Base-by-base conservation (phyloP, 2,329 filamentous ascomycete genomes). In the Graphiopsis chlorocephala region DNA sequence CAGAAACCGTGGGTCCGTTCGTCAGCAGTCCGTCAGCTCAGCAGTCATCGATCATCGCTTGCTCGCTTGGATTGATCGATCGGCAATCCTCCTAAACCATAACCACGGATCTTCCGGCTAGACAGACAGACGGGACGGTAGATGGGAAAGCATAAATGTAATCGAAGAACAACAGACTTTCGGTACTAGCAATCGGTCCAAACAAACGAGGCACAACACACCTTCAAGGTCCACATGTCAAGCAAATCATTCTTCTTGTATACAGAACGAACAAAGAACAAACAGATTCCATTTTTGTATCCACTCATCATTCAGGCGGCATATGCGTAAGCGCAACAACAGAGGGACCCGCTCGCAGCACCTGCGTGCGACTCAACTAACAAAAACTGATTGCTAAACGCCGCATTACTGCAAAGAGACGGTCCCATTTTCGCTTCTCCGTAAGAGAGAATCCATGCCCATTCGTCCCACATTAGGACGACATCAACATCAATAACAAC, bases 291-390 rank as follows among this genome's bases (percentile, higher is more conserved):
- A 50, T 53, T 53, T 53, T 53, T 53, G 50, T 53, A 53, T 53
- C 50, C 26, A 53, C 50, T 35, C 53, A 56, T 25, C n/a, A n/a
- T n/a, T n/a, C n/a, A 23, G 31, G n/a, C 17, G 53, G 31, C 53
- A 38, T 56, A 38, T 38, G 53, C 31, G 26, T 53, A 31, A 53
- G 26, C 38, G 20, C 4, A 25, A 12, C 12, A 26, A 38, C n/a
- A n/a, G n/a, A n/a, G n/a, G n/a, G n/a, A 26, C n/a, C 29, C 53
- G 53, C 53, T 56, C 53, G 53, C 53, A 25, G 53, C 53, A 56
- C 12, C 28, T 56, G 52, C 50, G 26, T 56, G 53, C 50, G 50
- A 53, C 28, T 53, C 28, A n/a, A 31, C 50, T 20, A 31, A 31
- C 50, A 29, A 53, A 53, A n/a, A 52, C 48, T 52, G 28, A 29